These are phyloP conservation scores for Malassezia restricta DNA, from an alignment of 1,284 basidiomycete genomes.

Conservation along the genomic window DNA sequence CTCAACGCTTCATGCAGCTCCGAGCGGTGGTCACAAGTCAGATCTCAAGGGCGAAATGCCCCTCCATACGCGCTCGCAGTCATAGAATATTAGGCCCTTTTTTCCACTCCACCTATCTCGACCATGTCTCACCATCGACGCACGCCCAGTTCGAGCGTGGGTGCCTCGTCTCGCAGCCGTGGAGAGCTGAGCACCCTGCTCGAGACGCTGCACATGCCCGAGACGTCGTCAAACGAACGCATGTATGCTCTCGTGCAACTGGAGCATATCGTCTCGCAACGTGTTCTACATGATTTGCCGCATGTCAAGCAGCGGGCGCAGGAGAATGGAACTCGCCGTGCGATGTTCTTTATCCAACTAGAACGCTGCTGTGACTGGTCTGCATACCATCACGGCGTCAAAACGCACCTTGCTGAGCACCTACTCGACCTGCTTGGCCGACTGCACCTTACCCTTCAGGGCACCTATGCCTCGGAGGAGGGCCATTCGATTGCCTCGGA, in stretches of 20 bases:
- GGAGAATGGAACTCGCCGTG: slow-evolving; percentile 1
- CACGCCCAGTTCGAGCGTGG: neutral
- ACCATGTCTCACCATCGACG: neutral
- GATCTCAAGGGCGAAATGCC: slow-evolving; percentile 22
- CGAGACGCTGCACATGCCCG: neutral
- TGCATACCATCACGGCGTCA: neutral
- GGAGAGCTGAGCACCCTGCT: neutral
- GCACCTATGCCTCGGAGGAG: neutral
- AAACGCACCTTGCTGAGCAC: slow-evolving; percentile 2
- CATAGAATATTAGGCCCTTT: neutral
- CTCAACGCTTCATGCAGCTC: neutral
- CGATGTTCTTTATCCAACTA: slow-evolving; percentile 1
- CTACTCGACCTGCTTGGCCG: slow-evolving; percentile 6
- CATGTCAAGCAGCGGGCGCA: slow-evolving; percentile 2
- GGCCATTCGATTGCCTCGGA: slow-evolving; percentile 6
- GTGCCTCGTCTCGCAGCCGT: neutral
- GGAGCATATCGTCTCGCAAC: slow-evolving; percentile 13
- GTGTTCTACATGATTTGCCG: slow-evolving; percentile 5
- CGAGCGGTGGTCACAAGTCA: slow-evolving; percentile 5
- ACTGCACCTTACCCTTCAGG: slow-evolving; percentile 5
- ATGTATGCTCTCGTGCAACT: slow-evolving; percentile 17
- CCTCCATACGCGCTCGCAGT: slow-evolving; percentile 12
- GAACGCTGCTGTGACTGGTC: slow-evolving; percentile 14
- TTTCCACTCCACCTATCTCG: neutral
- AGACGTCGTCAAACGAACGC: slow-evolving; percentile 4